Conservation (phyloP, 2,329 filamentous ascomycete genomes). For the Diaporthe sp. region DNA sequence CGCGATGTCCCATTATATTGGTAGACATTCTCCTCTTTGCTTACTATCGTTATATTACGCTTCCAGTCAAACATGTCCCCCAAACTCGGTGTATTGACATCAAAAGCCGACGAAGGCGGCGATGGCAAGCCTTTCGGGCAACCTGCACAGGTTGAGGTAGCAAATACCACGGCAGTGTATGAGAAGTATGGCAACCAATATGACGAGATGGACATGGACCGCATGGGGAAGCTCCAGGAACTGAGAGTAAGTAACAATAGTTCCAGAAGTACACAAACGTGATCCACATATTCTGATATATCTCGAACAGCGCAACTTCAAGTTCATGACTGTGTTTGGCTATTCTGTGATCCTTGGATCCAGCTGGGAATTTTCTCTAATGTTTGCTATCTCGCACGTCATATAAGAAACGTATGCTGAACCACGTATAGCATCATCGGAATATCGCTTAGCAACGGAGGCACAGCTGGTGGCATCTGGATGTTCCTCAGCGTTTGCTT, state of each 20-base stretch:
- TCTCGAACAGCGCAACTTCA: background rate
- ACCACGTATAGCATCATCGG: background rate
- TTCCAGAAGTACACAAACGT: too few species aligned
- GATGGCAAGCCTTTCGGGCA: background rate
- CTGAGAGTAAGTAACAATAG: background rate
- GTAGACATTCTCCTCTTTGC: background rate
- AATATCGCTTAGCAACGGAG: slow-evolving; percentile 12
- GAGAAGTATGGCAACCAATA: slow-evolving; percentile 8
- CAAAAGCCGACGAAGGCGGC: background rate
- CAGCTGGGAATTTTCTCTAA: slow-evolving; percentile 6
- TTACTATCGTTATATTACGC: background rate
- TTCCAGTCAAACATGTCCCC: background rate
- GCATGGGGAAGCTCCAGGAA: background rate
- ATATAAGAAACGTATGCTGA: background rate
- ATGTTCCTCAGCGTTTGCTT: slow-evolving; percentile 24
- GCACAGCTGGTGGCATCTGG: slow-evolving; percentile 16
- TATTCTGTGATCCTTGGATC: slow-evolving; percentile 10
- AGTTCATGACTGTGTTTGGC: background rate
- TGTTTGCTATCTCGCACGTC: background rate
- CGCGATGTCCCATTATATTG: background rate
- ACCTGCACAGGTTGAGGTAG: background rate
- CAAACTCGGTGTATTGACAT: background rate
- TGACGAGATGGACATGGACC: slow-evolving; percentile 17
- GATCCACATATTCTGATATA: background rate
- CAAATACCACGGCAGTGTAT: background rate